Conservation (phyloP, 306 rosid species). For the Cucumis cinereus region DNA sequence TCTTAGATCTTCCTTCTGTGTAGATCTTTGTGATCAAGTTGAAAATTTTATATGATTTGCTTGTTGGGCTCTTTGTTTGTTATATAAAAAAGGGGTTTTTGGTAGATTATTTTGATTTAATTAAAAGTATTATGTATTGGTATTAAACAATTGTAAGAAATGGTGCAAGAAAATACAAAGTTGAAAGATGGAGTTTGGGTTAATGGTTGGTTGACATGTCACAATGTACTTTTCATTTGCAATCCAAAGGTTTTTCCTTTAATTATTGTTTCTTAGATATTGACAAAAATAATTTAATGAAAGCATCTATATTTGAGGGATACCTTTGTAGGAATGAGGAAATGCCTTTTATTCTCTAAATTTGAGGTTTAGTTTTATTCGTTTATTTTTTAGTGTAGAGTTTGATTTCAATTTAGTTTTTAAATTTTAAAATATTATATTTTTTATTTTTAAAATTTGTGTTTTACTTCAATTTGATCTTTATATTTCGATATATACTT, state of each 20-base stretch:
- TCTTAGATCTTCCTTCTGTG: not conserved
- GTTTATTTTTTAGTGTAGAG: too few relatives aligned
- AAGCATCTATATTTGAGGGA: not conserved
- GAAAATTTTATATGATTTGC: not conserved
- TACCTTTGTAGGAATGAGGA: too few relatives aligned
- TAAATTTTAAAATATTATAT: too few relatives aligned
- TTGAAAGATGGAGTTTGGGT: not conserved
- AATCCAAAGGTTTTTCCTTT: not conserved
- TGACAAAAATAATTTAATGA: not conserved
- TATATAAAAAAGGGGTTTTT: not conserved
- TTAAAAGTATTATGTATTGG: not conserved
- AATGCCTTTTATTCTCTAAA: too few relatives aligned
- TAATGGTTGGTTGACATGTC: not conserved
- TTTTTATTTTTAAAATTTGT: too few relatives aligned
- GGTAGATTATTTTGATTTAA: not conserved
- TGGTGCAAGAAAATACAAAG: not conserved
- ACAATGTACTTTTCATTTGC: not conserved
- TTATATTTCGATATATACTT: too few relatives aligned
- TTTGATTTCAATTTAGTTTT: too few relatives aligned
- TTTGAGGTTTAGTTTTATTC: too few relatives aligned
- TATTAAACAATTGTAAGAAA: not conserved
- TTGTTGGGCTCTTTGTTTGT: not conserved
- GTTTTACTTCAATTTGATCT: too few relatives aligned
- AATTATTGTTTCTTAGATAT: not conserved
- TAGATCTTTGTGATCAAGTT: not conserved